These are phyloP conservation scores for Daldinia decipiens DNA, from an alignment of 495 filamentous ascomycete species.

Conservation along the genomic window DNA sequence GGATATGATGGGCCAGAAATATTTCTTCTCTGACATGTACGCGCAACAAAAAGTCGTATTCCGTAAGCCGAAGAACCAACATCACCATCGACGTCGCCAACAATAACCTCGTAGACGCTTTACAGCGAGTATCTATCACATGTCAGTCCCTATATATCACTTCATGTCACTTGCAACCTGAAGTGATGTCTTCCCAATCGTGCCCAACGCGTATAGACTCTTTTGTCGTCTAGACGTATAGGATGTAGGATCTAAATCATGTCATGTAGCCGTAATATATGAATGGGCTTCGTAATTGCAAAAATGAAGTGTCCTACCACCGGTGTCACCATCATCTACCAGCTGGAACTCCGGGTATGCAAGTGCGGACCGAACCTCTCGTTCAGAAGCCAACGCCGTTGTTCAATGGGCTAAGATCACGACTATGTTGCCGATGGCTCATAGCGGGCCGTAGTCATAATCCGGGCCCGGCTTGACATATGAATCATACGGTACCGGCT, in stretches of 20 bases:
- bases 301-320: background rate
- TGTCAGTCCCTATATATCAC: conserved; percentile 7
- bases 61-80: conserved; percentile 1
- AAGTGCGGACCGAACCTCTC: conserved; percentile 13
- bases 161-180: background rate
- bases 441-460: conserved; percentile 19
- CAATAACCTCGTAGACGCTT: background rate
- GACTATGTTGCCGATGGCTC: background rate
- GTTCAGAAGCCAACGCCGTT: conserved; percentile 5
- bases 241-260: background rate
- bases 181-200: background rate
- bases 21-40: background rate
- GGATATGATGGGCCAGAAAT: background rate
- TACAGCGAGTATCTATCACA: conserved; percentile 2
- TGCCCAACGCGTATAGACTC: background rate
- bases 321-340: background rate
- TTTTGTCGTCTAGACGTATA: background rate
- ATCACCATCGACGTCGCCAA: background rate
- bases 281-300: background rate
- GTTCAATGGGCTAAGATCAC: background rate
- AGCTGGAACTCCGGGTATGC: background rate
- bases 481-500: background rate
- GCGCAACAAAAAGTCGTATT: background rate
- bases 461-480: background rate
- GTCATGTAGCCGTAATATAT: background rate